Evolutionary conservation across 2,329 filamentous ascomycete genomes (phyloP), one percentile per base, ranked within the genome.

Genomic region (Venturia asperata): DNA sequence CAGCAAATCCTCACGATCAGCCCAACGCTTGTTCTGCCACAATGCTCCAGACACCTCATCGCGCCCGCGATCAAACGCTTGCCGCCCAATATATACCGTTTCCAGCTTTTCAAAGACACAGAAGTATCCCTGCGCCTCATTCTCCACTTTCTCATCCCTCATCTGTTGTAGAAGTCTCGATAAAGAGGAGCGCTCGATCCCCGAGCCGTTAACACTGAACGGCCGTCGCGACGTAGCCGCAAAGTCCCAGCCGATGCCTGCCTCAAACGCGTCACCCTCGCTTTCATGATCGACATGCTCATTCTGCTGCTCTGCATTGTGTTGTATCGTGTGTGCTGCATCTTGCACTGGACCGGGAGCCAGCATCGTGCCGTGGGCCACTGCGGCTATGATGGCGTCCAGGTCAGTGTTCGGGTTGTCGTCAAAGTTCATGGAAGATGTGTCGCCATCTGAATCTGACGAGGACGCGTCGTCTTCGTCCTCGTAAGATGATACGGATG

Each of bases 301-400:
- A 41, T 41, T 41, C 2, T 41, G 39, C 27, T 55, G 24, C 49
- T 55, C 49, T 55, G 30, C 15, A 9, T 58, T n/a, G 13, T 34
- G 27, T 5, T 37, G 15, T 58, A 4, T 17, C 30, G 30, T 4
- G 15, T n/a, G 11, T 58, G 27, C 52, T 34, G 52, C 52, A 5
- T n/a, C 17, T n/a, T 39, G 15, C 27, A 10, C 52, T 7, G 13
- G 30, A n/a, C 11, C 19, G 1, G 52, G 27, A 17, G 27, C 27
- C 37, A 58, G 27, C 27, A 24, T 27, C 11, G 21, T 30, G 21
- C 30, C 52, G 5, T n/a, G 52, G 17, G 52, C 30, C 19, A 58
- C 52, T n/a, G 52, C 52, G 13, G 52, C 52, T n/a, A 58, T 34
- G 52, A 58, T 58, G 52, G 30, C 52, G 27, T 34, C 52, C 17